phyloP scores from a whole-genome alignment of 768 basidiomycete genomes.

The Serendipita vermifera region DNA sequence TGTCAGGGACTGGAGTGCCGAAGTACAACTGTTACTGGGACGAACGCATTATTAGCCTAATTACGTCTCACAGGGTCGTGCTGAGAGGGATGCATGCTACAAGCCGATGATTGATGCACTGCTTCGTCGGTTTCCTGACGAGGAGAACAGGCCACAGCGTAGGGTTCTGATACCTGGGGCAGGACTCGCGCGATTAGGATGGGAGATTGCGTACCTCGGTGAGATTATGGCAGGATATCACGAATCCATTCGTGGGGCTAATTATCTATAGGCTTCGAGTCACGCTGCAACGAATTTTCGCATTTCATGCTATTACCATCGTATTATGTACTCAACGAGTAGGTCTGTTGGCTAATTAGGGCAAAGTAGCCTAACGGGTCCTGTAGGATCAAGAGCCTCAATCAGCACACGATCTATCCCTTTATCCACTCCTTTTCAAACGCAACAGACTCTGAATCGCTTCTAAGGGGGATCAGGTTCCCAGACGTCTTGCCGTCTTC shows the following conservation, averaged over 20 bases:
- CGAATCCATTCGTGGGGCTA: background rate
- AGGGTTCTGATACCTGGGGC: constrained; percentile 83
- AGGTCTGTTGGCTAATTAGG: constrained; percentile 15
- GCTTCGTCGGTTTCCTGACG: constrained; percentile 42
- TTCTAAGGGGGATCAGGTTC: constrained; percentile 56
- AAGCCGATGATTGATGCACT: constrained; percentile 69
- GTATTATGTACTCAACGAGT: constrained; percentile 80
- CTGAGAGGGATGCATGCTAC: constrained; percentile 70
- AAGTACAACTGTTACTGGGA: constrained; percentile 37
- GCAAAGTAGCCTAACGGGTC: background rate
- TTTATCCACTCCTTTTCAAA: constrained; percentile 93
- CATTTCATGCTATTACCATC: constrained; percentile 90
- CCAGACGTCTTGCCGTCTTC: constrained; percentile 76
- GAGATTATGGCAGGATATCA: constrained; percentile 15
- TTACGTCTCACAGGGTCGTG: constrained; percentile 40
- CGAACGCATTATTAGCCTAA: no score
- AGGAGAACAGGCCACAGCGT: constrained; percentile 42
- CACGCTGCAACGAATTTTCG: constrained; percentile 92
- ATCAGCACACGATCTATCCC: constrained; percentile 68
- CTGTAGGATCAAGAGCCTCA: constrained; percentile 46
- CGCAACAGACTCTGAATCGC: constrained; percentile 38
- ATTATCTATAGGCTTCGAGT: constrained; percentile 55
- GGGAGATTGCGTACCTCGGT: constrained; percentile 78
- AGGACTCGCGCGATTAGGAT: constrained; percentile 77
- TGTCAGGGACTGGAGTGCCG: constrained; percentile 83